Evolutionary conservation across 805 yeast species (phyloP).

Genomic region (Monosporozyma servazzii): DNA sequence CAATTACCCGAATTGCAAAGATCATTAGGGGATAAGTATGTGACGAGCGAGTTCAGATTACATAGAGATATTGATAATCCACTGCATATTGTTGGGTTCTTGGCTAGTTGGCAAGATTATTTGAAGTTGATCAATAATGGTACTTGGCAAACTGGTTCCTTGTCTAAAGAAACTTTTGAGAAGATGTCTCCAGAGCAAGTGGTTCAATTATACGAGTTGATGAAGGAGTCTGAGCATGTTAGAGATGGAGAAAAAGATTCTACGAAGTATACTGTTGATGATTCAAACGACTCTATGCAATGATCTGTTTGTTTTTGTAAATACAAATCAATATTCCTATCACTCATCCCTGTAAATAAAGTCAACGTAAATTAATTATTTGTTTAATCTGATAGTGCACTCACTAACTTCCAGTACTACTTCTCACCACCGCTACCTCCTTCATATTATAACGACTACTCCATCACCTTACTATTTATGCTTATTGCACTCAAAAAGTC

Average conservation of each 20-base stretch:
- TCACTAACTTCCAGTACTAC: background rate
- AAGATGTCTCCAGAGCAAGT: slow-evolving; percentile 89
- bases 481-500: background rate
- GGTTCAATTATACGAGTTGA: slow-evolving; percentile 68
- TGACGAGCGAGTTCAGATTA: slow-evolving; percentile 78
- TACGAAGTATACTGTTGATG: background rate
- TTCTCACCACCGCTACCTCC: background rate
- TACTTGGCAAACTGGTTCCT: slow-evolving; percentile 52
- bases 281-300: background rate
- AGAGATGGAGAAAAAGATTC: background rate
- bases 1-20: slow-evolving; percentile 59
- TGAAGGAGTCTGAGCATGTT: slow-evolving; percentile 49
- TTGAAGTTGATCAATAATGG: slow-evolving; percentile 49
- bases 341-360: background rate
- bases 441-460: background rate
- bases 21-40: slow-evolving; percentile 81
- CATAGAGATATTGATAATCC: slow-evolving; percentile 83
- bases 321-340: background rate
- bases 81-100: slow-evolving; percentile 83
- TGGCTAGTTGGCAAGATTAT: slow-evolving; percentile 91
- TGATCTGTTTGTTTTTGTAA: background rate
- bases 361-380: too few relatives aligned
- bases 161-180: slow-evolving; percentile 57
- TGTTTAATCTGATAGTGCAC: too few relatives aligned
- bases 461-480: background rate